Evolutionary conservation across 768 basidiomycete genomes (phyloP).

Genomic region (Kwoniella bestiolae): DNA sequence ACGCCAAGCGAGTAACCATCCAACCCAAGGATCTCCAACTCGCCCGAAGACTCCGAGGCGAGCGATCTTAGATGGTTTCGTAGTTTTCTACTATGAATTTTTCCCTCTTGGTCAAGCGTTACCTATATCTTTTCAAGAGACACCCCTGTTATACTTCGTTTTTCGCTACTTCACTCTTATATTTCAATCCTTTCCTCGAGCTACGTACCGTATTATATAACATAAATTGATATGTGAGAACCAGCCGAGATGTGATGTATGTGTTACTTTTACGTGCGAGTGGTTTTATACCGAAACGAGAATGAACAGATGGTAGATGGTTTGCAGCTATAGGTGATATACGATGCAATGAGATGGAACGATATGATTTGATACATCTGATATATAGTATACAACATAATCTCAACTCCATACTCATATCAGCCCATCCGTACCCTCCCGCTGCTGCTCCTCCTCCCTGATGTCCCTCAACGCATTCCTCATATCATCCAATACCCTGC

Average conservation of each 20-base stretch:
- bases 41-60: conserved; percentile 57
- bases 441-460: conserved; percentile 2
- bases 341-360: no score
- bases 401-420: background rate
- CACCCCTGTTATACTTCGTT: conserved; percentile 15
- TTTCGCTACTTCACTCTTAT: conserved; percentile 20
- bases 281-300: no score
- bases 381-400: background rate
- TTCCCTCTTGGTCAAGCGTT: background rate
- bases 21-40: conserved; percentile 64
- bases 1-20: conserved; percentile 72
- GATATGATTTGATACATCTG: conserved; percentile 2
- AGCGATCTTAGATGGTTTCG: conserved; percentile 43
- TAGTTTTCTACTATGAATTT: background rate
- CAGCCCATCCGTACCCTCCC: conserved; percentile 4
- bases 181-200: conserved; percentile 11
- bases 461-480: conserved; percentile 22
- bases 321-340: background rate
- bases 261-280: background rate
- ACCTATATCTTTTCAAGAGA: background rate
- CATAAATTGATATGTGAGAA: background rate
- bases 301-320: no score
- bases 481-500: conserved; percentile 35
- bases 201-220: conserved; percentile 1
- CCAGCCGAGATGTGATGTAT: conserved; percentile 17